Evolutionary conservation across 2,329 filamentous ascomycete species (phyloP).

Genomic region (Botrytis medusae): DNA sequence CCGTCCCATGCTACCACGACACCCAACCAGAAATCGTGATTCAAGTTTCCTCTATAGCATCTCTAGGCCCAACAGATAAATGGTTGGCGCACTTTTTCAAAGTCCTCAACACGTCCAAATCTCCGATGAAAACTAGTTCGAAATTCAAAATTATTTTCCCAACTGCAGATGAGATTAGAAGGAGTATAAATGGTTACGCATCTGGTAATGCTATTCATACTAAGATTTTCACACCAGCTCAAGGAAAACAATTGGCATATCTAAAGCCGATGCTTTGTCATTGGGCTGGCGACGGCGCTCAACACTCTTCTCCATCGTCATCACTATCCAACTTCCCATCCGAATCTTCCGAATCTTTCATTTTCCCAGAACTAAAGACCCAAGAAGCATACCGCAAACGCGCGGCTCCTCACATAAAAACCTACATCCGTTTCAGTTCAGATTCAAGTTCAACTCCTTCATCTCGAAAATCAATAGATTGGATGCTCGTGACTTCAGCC

Average conservation of each 20-base stretch:
- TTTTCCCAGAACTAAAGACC: conserved; percentile 40
- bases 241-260: conserved; percentile 72
- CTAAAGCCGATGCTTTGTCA: conserved; percentile 69
- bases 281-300: conserved; percentile 64
- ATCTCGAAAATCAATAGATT: conserved; percentile 60
- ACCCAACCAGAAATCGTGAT: conserved; percentile 51
- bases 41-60: conserved; percentile 81
- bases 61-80: conserved; percentile 65
- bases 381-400: conserved; percentile 57
- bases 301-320: conserved; percentile 19
- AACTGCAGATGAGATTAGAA: conserved; percentile 73
- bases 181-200: conserved; percentile 72
- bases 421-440: conserved; percentile 67
- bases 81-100: conserved; percentile 70
- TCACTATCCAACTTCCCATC: too few species aligned
- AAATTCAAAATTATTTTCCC: conserved; percentile 76
- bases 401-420: conserved; percentile 87
- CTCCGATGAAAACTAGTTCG: conserved; percentile 40
- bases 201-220: conserved; percentile 81
- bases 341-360: not conserved
- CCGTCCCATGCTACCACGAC: conserved; percentile 49
- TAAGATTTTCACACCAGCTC: conserved; percentile 68
- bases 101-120: conserved; percentile 43
- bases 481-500: conserved; percentile 87
- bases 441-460: not conserved